These are phyloP conservation scores for Sphaerulina vaccinii DNA, from an alignment of 2,329 filamentous ascomycete genomes.

Conservation along the genomic window DNA sequence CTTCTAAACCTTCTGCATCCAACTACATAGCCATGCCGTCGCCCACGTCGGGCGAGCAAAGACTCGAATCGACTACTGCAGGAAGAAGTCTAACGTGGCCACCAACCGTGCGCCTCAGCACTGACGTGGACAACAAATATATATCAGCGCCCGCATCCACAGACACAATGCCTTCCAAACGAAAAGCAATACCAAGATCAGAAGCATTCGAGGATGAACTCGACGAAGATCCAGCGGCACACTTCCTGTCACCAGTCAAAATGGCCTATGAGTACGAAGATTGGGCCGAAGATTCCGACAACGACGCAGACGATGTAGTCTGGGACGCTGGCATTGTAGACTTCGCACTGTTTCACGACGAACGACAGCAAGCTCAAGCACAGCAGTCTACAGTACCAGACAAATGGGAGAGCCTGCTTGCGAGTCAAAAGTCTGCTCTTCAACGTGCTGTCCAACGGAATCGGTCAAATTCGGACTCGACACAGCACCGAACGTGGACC, in stretches of 20 bases:
- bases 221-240: conserved; percentile 32
- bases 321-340: conserved; percentile 38
- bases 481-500: conserved; percentile 19
- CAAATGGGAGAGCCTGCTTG: conserved; percentile 31
- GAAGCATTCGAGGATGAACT: conserved; percentile 31
- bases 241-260: conserved; percentile 34
- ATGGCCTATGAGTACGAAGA: conserved; percentile 33
- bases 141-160: conserved; percentile 19
- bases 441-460: conserved; percentile 31
- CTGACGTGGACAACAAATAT: conserved; percentile 17
- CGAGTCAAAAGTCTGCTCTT: conserved; percentile 27
- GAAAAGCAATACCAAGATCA: conserved; percentile 1
- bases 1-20: conserved; percentile 13
- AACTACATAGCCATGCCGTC: conserved; percentile 24
- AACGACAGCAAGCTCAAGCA: conserved; percentile 30
- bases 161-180: conserved; percentile 16
- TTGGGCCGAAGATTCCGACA: conserved; percentile 32
- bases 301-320: conserved; percentile 31
- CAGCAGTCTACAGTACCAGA: conserved; percentile 24
- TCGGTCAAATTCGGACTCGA: conserved; percentile 18
- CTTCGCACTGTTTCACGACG: conserved; percentile 36
- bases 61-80: conserved; percentile 17
- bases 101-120: conserved; percentile 15
- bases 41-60: conserved; percentile 14
- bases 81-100: conserved; percentile 25